Conservation (phyloP, 2,329 filamentous ascomycete genomes). For the Dactylella cylindrospora region DNA sequence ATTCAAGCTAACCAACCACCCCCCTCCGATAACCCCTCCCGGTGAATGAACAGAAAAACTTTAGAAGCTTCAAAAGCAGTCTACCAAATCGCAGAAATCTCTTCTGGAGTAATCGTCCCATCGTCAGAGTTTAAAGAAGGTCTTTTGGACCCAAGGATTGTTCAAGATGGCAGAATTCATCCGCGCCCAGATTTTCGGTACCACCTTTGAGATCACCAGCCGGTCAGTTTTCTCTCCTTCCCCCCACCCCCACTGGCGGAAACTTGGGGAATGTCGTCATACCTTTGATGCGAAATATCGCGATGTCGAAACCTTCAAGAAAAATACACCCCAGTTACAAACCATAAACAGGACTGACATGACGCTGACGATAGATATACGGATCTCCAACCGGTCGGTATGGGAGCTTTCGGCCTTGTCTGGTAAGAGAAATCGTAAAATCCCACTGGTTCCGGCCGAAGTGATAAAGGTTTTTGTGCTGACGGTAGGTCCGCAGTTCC, state of each 20-base stretch:
- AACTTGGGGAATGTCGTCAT: conserved; percentile 38
- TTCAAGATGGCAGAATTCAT: conserved; percentile 96
- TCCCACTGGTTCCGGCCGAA: not conserved
- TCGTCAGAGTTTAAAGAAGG: no score
- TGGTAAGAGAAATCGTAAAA: conserved; percentile 66
- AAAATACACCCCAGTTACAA: conserved; percentile 5
- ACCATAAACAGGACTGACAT: conserved; percentile 11
- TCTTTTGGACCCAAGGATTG: no score
- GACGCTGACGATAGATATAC: conserved; percentile 68
- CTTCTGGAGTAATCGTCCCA: conserved; percentile 1
- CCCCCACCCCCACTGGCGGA: not conserved
- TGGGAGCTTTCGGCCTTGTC: conserved; percentile 97
- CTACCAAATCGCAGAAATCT: not conserved
- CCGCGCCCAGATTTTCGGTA: conserved; percentile 98
- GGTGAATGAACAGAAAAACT: no score
- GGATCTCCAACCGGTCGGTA: conserved; percentile 95
- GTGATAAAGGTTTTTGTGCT: not conserved
- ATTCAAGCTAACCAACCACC: not conserved
- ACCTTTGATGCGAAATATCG: conserved; percentile 16
- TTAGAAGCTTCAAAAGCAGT: no score
- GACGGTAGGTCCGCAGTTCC: conserved; percentile 62
- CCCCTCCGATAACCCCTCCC: not conserved
- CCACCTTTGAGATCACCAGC: conserved; percentile 99
- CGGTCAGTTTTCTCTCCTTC: conserved; percentile 61
- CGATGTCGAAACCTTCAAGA: conserved; percentile 37